A percentile compares a stretch with the other conserved stretches of the same genome.
Conservation (phyloP, 2,329 filamentous ascomycete genomes). For the Parasarocladium wereldwijsianum region DNA sequence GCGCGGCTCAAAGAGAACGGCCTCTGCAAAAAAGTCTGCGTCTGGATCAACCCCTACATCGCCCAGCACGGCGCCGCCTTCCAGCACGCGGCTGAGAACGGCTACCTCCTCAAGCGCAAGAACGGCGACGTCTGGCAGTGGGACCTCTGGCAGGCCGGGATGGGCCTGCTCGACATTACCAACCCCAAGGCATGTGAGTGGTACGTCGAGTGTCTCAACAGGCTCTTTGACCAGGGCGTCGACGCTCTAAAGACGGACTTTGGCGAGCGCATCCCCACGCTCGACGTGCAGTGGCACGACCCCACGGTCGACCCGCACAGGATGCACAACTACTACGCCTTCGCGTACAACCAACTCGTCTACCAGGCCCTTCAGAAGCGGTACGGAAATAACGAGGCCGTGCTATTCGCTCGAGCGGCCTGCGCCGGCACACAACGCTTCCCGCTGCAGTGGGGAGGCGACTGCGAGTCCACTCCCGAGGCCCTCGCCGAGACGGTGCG, state of each 20-base stretch:
- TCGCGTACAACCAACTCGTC: slow-evolving; percentile 55
- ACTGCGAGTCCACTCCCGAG: slow-evolving; percentile 60
- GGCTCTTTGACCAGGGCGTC: slow-evolving; percentile 53
- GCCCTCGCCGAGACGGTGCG: slow-evolving; percentile 59
- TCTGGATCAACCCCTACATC: slow-evolving; percentile 67
- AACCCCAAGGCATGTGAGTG: slow-evolving; percentile 53
- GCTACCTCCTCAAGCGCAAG: slow-evolving; percentile 54
- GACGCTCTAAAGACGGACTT: slow-evolving; percentile 67
- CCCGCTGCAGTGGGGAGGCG: slow-evolving; percentile 59
- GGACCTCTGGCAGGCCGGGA: slow-evolving; percentile 66
- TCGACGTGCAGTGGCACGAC: slow-evolving; percentile 52
- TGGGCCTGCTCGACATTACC: slow-evolving; percentile 61
- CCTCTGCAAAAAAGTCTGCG: slow-evolving; percentile 49
- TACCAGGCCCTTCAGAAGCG: slow-evolving; percentile 48
- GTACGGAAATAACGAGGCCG: slow-evolving; percentile 37
- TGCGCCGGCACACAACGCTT: slow-evolving; percentile 55
- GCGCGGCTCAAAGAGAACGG: slow-evolving; percentile 46
- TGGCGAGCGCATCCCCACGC: slow-evolving; percentile 54
- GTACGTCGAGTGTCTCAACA: slow-evolving; percentile 47
- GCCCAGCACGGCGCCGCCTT: slow-evolving; percentile 56
- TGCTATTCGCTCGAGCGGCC: slow-evolving; percentile 52
- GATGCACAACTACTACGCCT: slow-evolving; percentile 71
- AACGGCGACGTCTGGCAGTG: slow-evolving; percentile 62
- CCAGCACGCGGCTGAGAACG: slow-evolving; percentile 45
- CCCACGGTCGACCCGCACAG: slow-evolving; percentile 39